Conservation (phyloP, 2,329 filamentous ascomycete genomes). For the Paecilomyces formosus region DNA sequence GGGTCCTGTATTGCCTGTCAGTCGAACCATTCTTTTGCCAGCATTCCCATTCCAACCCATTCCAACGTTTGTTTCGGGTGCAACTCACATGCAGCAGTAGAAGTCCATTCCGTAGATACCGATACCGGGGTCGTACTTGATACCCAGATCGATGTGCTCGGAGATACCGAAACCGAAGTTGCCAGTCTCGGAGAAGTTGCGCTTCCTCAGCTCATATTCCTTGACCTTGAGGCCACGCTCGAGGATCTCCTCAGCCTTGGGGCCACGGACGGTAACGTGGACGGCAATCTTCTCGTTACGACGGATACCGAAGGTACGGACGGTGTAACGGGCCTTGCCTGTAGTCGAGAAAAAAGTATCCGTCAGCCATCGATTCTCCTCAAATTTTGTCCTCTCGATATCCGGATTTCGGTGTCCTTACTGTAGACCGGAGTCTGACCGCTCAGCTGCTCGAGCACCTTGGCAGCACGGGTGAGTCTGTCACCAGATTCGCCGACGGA, state of each 20-base stretch:
- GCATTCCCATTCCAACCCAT: not conserved
- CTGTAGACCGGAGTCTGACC: constrained; percentile 99
- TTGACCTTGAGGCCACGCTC: constrained; percentile 99
- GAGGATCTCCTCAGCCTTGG: constrained; percentile 99
- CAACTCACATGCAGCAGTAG: constrained; percentile 94
- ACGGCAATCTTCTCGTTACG: constrained; percentile 99
- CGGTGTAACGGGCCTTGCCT: constrained; percentile 99
- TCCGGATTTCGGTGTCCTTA: constrained; percentile 42
- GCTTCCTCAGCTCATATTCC: constrained; percentile 99
- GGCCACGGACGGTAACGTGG: constrained; percentile 98
- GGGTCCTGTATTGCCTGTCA: constrained; percentile 55
- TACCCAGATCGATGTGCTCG: constrained; percentile 99
- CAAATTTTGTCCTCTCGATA: not conserved
- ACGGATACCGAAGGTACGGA: constrained; percentile 99
- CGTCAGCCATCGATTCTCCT: constrained; percentile 8
- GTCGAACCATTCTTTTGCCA: constrained; percentile 5
- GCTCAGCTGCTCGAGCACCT: constrained; percentile 98
- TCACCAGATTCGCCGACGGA: constrained; percentile 99
- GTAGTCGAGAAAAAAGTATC: constrained; percentile 17
- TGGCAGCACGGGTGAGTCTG: constrained; percentile 98
- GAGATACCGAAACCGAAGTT: constrained; percentile 99
- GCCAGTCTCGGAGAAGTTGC: constrained; percentile 99
- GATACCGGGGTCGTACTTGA: constrained; percentile 98
- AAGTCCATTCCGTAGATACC: constrained; percentile 99
- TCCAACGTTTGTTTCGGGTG: not conserved